Conservation (phyloP, 148 eudicot genomes). For the Cornus florida region DNA sequence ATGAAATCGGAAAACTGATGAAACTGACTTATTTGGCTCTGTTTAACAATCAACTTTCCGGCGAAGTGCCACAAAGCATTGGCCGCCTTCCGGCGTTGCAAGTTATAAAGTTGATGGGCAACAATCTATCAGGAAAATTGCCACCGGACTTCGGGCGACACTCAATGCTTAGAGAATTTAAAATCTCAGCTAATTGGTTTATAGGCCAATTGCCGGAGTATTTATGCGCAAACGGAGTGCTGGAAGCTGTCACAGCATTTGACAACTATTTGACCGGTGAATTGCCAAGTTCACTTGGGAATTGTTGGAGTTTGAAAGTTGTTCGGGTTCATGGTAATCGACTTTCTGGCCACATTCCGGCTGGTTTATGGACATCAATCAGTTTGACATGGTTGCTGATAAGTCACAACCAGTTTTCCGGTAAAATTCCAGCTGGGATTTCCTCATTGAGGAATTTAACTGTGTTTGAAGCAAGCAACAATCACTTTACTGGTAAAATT, state of each 20-base stretch:
- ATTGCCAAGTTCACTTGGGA: constrained; percentile 5
- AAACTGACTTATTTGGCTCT: neutral
- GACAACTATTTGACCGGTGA: neutral
- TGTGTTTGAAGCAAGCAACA: constrained; percentile 1
- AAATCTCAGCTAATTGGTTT: neutral
- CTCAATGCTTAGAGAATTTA: neutral
- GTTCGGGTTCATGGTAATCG: neutral
- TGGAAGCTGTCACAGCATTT: neutral
- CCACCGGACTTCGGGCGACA: neutral
- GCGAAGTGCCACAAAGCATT: neutral
- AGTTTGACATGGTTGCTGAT: neutral
- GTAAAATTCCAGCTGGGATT: constrained; percentile 2
- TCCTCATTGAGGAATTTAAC: neutral
- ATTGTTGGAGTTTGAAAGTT: neutral
- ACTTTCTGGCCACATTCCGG: neutral
- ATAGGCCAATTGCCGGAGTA: neutral
- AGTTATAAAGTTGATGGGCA: neutral
- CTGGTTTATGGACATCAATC: constrained; percentile 2
- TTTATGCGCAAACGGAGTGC: neutral
- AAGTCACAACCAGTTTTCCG: neutral
- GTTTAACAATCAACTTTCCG: neutral
- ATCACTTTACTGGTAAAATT: neutral
- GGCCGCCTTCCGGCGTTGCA: neutral
- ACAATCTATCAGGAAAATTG: neutral
- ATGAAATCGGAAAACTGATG: neutral